Evolutionary conservation across 2,329 filamentous ascomycete genomes (phyloP).

Genomic region (Monosporascus sp.): DNA sequence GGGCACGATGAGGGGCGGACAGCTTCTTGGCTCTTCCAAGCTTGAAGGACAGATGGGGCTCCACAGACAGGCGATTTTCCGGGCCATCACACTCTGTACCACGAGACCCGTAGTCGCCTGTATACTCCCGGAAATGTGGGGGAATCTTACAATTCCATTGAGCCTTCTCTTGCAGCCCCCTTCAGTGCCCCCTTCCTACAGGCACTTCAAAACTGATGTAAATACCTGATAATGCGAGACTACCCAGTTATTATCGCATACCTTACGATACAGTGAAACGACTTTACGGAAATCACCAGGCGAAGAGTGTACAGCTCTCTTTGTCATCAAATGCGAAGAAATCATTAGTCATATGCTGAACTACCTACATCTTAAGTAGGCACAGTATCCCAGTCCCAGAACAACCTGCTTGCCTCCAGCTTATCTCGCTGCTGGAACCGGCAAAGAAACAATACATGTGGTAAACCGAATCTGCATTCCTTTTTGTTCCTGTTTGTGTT

Average conservation of each 20-base stretch:
- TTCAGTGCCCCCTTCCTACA: too few relatives aligned
- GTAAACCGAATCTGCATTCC: neutral
- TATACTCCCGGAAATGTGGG: too few relatives aligned
- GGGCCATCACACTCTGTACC: too few relatives aligned
- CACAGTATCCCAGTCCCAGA: conserved; percentile 20
- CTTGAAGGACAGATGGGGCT: too few relatives aligned
- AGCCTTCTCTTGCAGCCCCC: too few relatives aligned
- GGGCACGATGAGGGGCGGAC: too few relatives aligned
- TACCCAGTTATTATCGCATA: neutral
- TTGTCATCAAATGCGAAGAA: conserved; percentile 4
- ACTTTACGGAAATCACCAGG: neutral
- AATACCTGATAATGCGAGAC: too few relatives aligned
- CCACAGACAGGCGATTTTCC: too few relatives aligned
- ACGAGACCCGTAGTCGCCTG: too few relatives aligned
- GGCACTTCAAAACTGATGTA: too few relatives aligned
- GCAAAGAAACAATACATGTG: conserved; percentile 21
- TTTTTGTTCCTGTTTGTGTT: conserved; percentile 11
- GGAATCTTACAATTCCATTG: too few relatives aligned
- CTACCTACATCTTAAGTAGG: conserved; percentile 16
- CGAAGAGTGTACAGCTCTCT: neutral
- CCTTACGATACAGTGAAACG: neutral
- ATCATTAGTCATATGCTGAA: conserved; percentile 21
- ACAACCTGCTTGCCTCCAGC: conserved; percentile 15
- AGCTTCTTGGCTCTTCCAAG: too few relatives aligned
- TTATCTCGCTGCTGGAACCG: conserved; percentile 15